These are phyloP conservation scores for Maudiozyma barnettii DNA, from an alignment of 805 yeast species.

Conservation along the genomic window DNA sequence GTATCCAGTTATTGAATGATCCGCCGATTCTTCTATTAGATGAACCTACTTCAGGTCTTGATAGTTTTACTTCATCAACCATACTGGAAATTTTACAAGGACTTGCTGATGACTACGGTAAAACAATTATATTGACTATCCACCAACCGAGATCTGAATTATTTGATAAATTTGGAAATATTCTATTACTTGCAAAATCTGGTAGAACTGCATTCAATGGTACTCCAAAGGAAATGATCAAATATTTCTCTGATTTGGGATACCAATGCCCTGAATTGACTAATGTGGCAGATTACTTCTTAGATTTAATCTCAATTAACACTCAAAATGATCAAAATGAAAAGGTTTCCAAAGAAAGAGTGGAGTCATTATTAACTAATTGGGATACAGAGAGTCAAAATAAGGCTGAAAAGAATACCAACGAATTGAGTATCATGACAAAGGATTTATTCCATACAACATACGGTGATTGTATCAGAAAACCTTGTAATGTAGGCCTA, in stretches of 20 bases:
- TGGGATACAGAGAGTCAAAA: conserved; percentile 28
- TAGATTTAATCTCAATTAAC: conserved; percentile 59
- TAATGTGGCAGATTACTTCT: conserved; percentile 65
- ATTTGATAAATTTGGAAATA: conserved; percentile 55
- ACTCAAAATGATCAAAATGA: conserved; percentile 38
- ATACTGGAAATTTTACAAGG: conserved; percentile 51
- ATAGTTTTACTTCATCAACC: conserved; percentile 65
- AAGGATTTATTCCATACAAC: conserved; percentile 10
- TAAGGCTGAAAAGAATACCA: neutral
- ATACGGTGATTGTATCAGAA: conserved; percentile 15
- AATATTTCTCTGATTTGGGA: conserved; percentile 42
- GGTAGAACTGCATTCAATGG: conserved; percentile 67
- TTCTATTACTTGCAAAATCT: conserved; percentile 65
- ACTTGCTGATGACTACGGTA: conserved; percentile 44
- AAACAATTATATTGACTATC: conserved; percentile 66
- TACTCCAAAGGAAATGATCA: conserved; percentile 34
- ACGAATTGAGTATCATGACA: conserved; percentile 6
- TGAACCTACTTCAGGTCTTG: conserved; percentile 87
- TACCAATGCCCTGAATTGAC: conserved; percentile 49
- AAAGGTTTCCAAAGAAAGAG: conserved; percentile 32
- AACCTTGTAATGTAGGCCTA: conserved; percentile 11
- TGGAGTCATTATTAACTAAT: conserved; percentile 28
- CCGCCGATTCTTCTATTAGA: conserved; percentile 68
- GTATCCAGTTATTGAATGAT: conserved; percentile 62
- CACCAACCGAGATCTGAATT: conserved; percentile 75